Evolutionary conservation across 306 rosid species (phyloP).

Genomic region (Boehmeria nivea): DNA sequence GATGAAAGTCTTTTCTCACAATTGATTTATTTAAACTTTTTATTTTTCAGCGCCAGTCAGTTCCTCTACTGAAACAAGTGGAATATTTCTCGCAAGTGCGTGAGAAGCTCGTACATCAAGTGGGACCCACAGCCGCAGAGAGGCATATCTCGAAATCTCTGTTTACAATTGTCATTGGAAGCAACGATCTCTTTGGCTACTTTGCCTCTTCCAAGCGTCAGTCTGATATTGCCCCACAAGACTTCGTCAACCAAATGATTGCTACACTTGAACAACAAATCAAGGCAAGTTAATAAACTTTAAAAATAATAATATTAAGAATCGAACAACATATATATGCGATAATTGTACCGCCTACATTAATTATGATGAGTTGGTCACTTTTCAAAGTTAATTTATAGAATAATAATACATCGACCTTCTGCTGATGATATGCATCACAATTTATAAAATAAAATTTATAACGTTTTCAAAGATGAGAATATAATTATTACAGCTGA

Average conservation of each 20-base stretch:
- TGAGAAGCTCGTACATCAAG: conserved; percentile 24
- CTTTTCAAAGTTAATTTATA: too few relatives aligned
- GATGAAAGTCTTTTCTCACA: too few relatives aligned
- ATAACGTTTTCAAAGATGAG: too few relatives aligned
- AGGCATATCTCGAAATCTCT: conserved; percentile 54
- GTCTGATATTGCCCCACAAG: conserved; percentile 35
- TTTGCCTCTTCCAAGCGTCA: conserved; percentile 30
- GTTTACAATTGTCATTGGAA: conserved; percentile 54
- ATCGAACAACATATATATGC: too few relatives aligned
- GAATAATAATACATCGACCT: too few relatives aligned
- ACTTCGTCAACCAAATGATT: conserved; percentile 46
- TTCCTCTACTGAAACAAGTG: conserved; percentile 50
- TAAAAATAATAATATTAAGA: too few relatives aligned
- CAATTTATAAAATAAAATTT: too few relatives aligned
- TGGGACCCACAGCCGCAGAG: conserved; percentile 31
- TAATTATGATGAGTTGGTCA: too few relatives aligned
- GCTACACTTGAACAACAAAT: conserved; percentile 42
- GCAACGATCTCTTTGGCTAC: conserved; percentile 71
- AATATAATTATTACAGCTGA: too few relatives aligned
- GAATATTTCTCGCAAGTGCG: conserved; percentile 35
- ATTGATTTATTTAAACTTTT: too few relatives aligned
- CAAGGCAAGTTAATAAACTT: conserved; percentile 39
- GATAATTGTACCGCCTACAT: too few relatives aligned
- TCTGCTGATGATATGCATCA: too few relatives aligned
- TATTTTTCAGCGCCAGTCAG: conserved; percentile 25